Evolutionary conservation across 495 filamentous ascomycete species (phyloP), one percentile per base, ranked within the genome.

Genomic region (Neurospora sp.): DNA sequence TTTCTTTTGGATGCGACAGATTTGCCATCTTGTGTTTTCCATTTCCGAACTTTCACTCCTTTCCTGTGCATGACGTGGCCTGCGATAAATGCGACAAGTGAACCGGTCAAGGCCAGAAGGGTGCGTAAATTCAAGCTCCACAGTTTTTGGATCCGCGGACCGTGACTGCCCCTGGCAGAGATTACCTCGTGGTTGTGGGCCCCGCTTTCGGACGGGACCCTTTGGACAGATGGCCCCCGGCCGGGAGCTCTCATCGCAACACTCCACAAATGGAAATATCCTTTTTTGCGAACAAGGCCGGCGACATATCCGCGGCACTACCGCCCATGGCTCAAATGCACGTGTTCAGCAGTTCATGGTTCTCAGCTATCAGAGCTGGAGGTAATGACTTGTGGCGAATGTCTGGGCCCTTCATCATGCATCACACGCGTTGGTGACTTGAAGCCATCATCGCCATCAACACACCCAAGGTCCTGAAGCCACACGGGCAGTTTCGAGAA

Each of bases 401-500:
- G 35, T 37, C 35, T 37, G 35, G 35, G 35, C 5, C 35, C 35
- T 37, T 37, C 35, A n/a, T 44, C 41, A 44, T 4, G 31, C 31
- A 35, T 35, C 31, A 35, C 31, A 35, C 2, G 14, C 41, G 16
- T 44, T 44, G 41, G 42, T 46, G 14, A 20, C 18, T 46, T 46
- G 42, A 46, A 20, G 42, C 42, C 42, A 46, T 46, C 42, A 46
- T n/a, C 42, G 42, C 42, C 42, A 14, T 31, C 48, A 59, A 59
- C 12, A 31, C 2, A 7, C 4, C 12, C 37, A 18, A 16, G 72
- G 62, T 77, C 74, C 54, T 74, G 69, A 16, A 73, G 44, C n/a
- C 69, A 75, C n/a, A 54, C 48, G n/a, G 70, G 23, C 39, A 69
- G 48, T 69, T 72, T 76, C 27, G 72, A 77, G 16, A 27, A 23